Evolutionary conservation across 2,329 filamentous ascomycete species (phyloP).

Genomic region (Microdochium trichocladiopsis): DNA sequence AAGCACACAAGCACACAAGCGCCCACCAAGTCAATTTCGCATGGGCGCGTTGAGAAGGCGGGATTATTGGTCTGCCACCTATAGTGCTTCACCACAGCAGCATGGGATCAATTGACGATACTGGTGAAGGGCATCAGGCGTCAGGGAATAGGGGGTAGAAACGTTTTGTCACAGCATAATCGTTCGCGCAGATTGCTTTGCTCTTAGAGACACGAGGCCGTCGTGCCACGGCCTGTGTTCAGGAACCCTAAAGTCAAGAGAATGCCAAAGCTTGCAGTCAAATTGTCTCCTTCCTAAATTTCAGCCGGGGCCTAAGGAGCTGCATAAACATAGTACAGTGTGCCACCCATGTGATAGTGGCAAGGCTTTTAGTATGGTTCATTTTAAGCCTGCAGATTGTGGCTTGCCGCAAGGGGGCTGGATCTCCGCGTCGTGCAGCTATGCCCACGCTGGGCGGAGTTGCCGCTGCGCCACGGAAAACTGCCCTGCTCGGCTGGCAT

Average conservation of each 20-base stretch:
- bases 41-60: not conserved
- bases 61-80: not conserved
- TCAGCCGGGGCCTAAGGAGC: no score
- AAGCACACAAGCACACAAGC: not conserved
- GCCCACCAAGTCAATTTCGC: not conserved
- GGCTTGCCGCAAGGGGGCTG: no score
- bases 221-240: not conserved
- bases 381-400: no score
- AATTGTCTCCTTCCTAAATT: not conserved
- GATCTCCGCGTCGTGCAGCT: no score
- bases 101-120: not conserved
- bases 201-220: not conserved
- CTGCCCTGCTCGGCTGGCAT: no score
- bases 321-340: no score
- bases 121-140: not conserved
- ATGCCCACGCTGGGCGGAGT: no score
- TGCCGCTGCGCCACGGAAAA: no score
- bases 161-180: not conserved
- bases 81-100: not conserved
- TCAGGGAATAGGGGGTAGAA: not conserved
- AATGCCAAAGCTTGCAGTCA: not conserved
- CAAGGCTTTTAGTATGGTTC: no score
- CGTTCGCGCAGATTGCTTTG: not conserved
- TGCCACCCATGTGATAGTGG: no score
- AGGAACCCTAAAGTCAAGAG: not conserved